Conservation (phyloP, 1,284 basidiomycete species). For the Inonotus obliquus region DNA sequence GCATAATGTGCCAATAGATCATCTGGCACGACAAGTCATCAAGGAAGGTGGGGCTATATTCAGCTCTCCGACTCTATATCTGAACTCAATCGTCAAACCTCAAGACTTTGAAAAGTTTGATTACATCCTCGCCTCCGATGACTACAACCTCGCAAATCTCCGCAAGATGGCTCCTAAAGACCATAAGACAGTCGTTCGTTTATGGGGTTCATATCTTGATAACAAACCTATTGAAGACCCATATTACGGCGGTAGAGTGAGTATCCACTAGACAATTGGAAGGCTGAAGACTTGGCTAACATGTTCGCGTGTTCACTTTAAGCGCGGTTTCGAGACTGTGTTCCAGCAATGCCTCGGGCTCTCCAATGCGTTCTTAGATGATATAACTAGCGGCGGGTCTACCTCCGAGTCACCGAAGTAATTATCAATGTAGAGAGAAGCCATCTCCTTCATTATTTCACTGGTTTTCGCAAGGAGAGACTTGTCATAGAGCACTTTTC, state of each 20-base stretch:
- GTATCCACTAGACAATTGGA: constrained; percentile 20
- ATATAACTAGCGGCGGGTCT: neutral
- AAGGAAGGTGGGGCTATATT: constrained; percentile 23
- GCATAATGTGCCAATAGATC: constrained; percentile 57
- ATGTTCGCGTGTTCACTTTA: neutral
- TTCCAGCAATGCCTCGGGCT: constrained; percentile 61
- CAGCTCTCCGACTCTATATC: neutral
- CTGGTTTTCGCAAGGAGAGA: too few species aligned
- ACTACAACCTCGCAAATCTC: constrained; percentile 56
- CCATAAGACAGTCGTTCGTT: constrained; percentile 52
- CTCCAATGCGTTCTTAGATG: constrained; percentile 72
- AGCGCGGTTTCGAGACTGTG: constrained; percentile 55
- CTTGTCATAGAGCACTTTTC: too few species aligned
- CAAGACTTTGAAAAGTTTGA: constrained; percentile 60
- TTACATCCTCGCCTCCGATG: constrained; percentile 69
- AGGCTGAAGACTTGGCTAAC: neutral
- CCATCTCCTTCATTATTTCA: too few species aligned
- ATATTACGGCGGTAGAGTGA: constrained; percentile 66
- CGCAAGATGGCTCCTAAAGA: constrained; percentile 49
- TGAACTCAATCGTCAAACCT: neutral
- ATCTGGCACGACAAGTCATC: constrained; percentile 54
- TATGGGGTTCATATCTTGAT: constrained; percentile 76
- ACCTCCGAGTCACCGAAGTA: neutral
- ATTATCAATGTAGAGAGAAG: neutral
- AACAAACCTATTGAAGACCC: constrained; percentile 63